Base-by-base conservation (phyloP, 768 basidiomycete species). In the Amanita molliuscula region DNA sequence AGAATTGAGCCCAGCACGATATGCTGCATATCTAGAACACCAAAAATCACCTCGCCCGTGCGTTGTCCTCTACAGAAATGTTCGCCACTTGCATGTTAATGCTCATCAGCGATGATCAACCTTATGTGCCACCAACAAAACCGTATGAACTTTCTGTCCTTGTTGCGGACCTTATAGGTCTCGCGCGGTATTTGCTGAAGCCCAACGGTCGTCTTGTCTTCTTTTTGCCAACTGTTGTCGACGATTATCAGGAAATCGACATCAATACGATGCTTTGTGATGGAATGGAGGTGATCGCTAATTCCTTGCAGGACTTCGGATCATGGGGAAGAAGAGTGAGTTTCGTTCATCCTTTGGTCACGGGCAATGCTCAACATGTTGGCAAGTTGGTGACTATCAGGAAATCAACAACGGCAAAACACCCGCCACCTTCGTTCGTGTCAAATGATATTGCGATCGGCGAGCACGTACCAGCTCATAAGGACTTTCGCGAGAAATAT, bases 61-160 rank as follows among this genome's bases (percentile, higher is more conserved):
- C 62, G 78, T 68, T 23, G 21, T 7, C 13, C 36, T 18, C 35
- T 13, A 13, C 42, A 26, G 29, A 9, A 9, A 3, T 18, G 29
- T 20, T 25, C 16, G 31, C 3, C 13, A 34, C 9, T 7, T 4
- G n/a, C 18, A 15, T n/a, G 28, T 34, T 44, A 41, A 29, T 3
- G 25, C 20, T 18, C 15, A 37, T 47, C 25, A 21, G 47, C 25
- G 74, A 75, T 35, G 78, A 78, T 55, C 72, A 81, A 53, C 81
- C 83, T 3, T 96, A 94, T 60, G 73, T 94, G 10, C 93, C 93
- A 0, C 92, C 94, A 0, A 93, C 83, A 15, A 83, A 81, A 55
- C 93, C 94, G 1, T 98, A 97, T 65, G 93, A 97, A 55, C 75
- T 99, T 35, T 87, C 88, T 2, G 76, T 82, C 47, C 77, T 99